phyloP scores from a whole-genome alignment of 2,329 filamentous ascomycete species.

The Aspergillus flavus region DNA sequence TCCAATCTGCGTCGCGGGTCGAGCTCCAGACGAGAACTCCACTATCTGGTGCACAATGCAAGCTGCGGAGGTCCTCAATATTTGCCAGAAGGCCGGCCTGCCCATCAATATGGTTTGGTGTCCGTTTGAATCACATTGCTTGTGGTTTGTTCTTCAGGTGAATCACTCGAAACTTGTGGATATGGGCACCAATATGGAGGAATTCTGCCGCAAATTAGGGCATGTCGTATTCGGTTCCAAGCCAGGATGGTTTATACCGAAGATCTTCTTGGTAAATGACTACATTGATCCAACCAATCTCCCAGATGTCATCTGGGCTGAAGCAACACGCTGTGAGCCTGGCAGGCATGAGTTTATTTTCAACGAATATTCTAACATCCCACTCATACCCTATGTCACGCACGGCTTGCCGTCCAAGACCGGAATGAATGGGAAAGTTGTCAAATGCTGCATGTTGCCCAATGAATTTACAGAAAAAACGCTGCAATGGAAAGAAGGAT shows the following conservation, averaged over 20 bases:
- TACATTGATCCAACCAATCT: conserved; percentile 23
- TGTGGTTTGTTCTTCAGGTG: conserved; percentile 22
- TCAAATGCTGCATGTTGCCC: conserved; percentile 1
- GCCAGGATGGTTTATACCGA: conserved; percentile 25
- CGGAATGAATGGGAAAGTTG: not conserved
- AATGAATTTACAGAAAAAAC: not conserved
- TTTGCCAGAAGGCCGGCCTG: conserved; percentile 20
- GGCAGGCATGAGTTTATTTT: conserved; percentile 1
- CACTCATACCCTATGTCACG: not conserved
- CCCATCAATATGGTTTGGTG: conserved; percentile 22
- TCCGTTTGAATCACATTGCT: conserved; percentile 22
- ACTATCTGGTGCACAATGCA: conserved; percentile 22
- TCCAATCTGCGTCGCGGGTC: conserved; percentile 20
- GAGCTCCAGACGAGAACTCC: conserved; percentile 22
- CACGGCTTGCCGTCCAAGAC: not conserved
- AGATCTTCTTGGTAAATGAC: conserved; percentile 24
- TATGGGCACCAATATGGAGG: conserved; percentile 18
- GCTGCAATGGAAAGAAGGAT: not conserved
- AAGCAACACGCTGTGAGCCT: conserved; percentile 7
- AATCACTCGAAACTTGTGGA: conserved; percentile 16
- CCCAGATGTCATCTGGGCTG: conserved; percentile 22
- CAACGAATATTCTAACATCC: conserved; percentile 1
- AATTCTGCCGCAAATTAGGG: conserved; percentile 18
- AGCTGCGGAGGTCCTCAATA: conserved; percentile 21
- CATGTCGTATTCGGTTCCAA: conserved; percentile 24